Conservation (phyloP, 2,329 filamentous ascomycete genomes). For the Pestalotiopsis sp. region DNA sequence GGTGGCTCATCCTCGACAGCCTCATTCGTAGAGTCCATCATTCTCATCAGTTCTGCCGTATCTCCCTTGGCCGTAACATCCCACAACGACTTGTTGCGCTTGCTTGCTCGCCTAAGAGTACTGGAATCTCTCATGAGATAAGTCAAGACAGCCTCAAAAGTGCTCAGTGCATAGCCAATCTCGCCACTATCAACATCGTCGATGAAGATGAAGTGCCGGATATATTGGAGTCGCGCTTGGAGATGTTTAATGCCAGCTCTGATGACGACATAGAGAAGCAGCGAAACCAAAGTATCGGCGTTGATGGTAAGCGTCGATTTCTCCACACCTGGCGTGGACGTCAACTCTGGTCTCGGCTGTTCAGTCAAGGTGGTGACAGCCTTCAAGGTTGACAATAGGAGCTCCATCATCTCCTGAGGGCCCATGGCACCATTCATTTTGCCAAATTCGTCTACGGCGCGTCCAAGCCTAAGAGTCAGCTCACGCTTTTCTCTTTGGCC, state of each 20-base stretch:
- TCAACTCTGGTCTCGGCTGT: conserved; percentile 38
- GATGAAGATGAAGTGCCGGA: conserved; percentile 96
- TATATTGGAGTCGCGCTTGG: conserved; percentile 88
- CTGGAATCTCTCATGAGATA: conserved; percentile 85
- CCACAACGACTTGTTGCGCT: conserved; percentile 85
- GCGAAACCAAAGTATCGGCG: conserved; percentile 89
- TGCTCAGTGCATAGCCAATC: conserved; percentile 93
- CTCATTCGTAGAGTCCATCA: conserved; percentile 73
- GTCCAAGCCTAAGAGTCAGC: conserved; percentile 73
- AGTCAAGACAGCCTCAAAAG: conserved; percentile 89
- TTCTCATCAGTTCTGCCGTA: conserved; percentile 71
- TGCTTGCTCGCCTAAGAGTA: conserved; percentile 80
- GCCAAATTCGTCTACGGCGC: conserved; percentile 85
- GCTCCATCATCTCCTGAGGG: conserved; percentile 87
- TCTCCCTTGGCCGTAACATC: conserved; percentile 81
- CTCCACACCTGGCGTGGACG: conserved; percentile 44
- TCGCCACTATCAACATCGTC: conserved; percentile 97
- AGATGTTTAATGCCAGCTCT: conserved; percentile 85
- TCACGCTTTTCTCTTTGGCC: conserved; percentile 80
- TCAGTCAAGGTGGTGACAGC: conserved; percentile 72
- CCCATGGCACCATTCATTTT: conserved; percentile 78
- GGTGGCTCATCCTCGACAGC: conserved; percentile 47
- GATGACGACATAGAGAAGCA: conserved; percentile 91
- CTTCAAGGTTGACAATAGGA: conserved; percentile 80
- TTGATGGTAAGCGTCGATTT: conserved; percentile 67